Evolutionary conservation across 2,329 filamentous ascomycete genomes (phyloP).

Genomic region (Cordyceps farinosa): DNA sequence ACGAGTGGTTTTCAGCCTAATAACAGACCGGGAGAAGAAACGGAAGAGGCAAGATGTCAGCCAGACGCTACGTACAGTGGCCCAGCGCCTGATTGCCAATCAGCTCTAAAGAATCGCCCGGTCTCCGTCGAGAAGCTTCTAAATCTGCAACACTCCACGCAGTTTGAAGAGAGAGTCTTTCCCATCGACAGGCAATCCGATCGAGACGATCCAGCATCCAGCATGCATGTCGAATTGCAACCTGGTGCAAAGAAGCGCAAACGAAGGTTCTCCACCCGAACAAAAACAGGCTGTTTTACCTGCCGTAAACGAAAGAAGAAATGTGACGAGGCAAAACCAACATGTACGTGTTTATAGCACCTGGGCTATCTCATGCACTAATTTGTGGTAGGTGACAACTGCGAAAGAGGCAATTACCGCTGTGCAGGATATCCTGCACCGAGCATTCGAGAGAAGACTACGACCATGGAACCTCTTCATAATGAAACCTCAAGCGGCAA

Average conservation of each 20-base stretch:
- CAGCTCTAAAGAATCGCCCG: neutral
- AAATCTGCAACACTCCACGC: neutral
- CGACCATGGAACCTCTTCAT: conserved; percentile 54
- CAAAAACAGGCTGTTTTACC: conserved; percentile 92
- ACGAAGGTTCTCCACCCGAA: conserved; percentile 87
- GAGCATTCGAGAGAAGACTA: conserved; percentile 54
- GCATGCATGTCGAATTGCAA: conserved; percentile 40
- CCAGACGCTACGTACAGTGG: neutral
- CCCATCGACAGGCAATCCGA: neutral
- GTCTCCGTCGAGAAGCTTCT: neutral
- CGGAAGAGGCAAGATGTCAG: too few species aligned
- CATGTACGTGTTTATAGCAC: conserved; percentile 60
- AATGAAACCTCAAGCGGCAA: conserved; percentile 44
- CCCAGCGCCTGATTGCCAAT: neutral
- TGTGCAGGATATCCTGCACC: conserved; percentile 88
- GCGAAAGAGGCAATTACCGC: conserved; percentile 82
- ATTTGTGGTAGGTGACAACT: conserved; percentile 69
- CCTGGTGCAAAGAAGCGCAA: conserved; percentile 66
- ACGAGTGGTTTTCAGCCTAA: neutral
- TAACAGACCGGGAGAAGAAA: too few species aligned
- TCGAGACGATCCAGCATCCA: neutral
- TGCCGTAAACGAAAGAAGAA: conserved; percentile 94
- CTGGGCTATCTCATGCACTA: conserved; percentile 4
- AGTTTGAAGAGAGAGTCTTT: neutral
- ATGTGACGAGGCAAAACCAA: conserved; percentile 89